Percentiles rank a stretch among this genome's conserved stretches.
These are phyloP conservation scores for Gnomoniopsis sp. DNA, from an alignment of 2,329 filamentous ascomycete genomes.

Conservation along the genomic window DNA sequence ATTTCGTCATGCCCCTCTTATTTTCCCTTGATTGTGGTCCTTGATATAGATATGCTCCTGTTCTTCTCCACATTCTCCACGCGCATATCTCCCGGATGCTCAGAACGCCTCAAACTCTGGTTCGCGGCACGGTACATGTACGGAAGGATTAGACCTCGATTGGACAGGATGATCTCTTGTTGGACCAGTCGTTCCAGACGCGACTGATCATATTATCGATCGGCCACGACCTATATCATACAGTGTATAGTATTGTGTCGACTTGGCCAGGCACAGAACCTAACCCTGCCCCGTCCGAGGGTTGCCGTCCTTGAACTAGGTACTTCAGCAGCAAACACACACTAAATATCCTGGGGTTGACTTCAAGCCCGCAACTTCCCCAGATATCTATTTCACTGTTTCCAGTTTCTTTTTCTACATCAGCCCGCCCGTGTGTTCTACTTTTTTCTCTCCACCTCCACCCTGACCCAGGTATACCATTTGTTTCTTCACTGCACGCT, in stretches of 20 bases:
- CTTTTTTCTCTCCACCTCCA: not conserved
- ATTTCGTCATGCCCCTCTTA: not conserved
- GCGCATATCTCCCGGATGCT: not conserved
- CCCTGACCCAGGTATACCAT: not conserved
- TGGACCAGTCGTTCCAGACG: not conserved
- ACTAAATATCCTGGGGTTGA: conserved; percentile 4
- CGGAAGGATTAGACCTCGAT: not conserved
- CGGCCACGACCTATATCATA: conserved; percentile 2
- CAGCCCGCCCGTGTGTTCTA: not conserved
- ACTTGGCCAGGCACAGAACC: not conserved
- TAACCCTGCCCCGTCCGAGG: conserved; percentile 6
- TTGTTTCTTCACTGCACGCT: not conserved
- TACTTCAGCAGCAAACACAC: conserved; percentile 2
- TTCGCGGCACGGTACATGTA: not conserved
- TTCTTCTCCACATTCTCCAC: not conserved
- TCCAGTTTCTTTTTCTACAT: not conserved
- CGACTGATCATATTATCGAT: not conserved
- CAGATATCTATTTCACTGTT: conserved; percentile 5
- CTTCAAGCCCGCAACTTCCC: not conserved
- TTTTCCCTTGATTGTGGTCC: not conserved
- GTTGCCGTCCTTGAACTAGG: conserved; percentile 6
- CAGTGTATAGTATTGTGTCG: conserved; percentile 2
- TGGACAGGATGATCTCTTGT: not conserved
- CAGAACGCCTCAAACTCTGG: not conserved
- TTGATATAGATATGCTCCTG: not conserved